Conservation (phyloP, 116 monocot genomes). For the Dioscorea cayenensis region DNA sequence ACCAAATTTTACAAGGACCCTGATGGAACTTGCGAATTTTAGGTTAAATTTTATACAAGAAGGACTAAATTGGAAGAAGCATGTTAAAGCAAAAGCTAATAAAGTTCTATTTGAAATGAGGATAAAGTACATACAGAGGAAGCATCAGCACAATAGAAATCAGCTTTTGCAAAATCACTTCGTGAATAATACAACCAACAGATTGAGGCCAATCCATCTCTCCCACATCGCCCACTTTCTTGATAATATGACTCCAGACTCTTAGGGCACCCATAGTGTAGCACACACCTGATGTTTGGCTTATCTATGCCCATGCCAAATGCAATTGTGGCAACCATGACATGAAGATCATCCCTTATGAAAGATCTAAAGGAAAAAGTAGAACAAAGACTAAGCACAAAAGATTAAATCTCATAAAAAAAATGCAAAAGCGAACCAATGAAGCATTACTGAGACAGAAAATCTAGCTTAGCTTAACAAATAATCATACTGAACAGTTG, state of each 20-base stretch:
- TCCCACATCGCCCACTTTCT: conserved; percentile 96
- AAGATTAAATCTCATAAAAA: neutral
- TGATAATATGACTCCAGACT: conserved; percentile 96
- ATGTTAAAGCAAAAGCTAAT: neutral
- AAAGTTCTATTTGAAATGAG: neutral
- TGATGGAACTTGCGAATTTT: neutral
- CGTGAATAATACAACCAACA: conserved; percentile 93
- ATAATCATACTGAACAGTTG: no score
- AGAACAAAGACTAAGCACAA: neutral
- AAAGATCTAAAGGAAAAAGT: conserved; percentile 57
- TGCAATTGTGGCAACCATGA: conserved; percentile 97
- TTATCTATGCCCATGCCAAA: conserved; percentile 99
- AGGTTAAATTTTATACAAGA: no score
- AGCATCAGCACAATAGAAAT: conserved; percentile 77
- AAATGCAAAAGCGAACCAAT: neutral
- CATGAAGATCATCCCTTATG: conserved; percentile 74
- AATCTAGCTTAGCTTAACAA: no score
- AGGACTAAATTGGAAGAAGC: conserved; percentile 1
- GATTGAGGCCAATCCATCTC: conserved; percentile 84
- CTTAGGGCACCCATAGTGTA: conserved; percentile 98
- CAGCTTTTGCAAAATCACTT: conserved; percentile 87
- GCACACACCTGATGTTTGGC: conserved; percentile 88
- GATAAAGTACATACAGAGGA: conserved; percentile 45
- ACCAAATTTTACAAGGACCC: neutral
- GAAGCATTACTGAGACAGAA: no score